Evolutionary conservation across 352 stramenopile species (phyloP), one percentile per base, ranked within the genome.

Genomic region (Phytophthora syringae): DNA sequence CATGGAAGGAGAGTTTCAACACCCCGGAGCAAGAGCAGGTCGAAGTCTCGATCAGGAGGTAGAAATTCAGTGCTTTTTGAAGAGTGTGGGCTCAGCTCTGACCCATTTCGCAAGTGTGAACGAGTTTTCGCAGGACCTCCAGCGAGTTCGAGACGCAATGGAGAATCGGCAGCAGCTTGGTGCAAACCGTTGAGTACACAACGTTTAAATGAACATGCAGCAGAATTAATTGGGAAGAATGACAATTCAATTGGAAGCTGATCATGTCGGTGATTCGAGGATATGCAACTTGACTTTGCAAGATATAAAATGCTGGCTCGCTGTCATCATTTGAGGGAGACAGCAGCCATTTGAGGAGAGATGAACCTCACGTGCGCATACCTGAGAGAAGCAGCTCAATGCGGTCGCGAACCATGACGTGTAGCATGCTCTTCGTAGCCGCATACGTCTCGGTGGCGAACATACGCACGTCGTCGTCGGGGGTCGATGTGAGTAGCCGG

Each of bases 321-420:
- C n/a, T 54, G n/a, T 53, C 40, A 43, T 58, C 59, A 32, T 22
- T 43, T 56, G 39, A 60, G 15, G 12, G 7, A 57, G 21, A 52
- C 25, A 39, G 16, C 24, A 30, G 30, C 7, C 9, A 18, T 42
- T 40, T 51, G 22, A 3, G 52, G 3, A 5, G 5, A 55, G 39
- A 15, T 60, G 47, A 13, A 21, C n/a, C 9, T 66, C 43, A 72
- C 21, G 51, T 64, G 27, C 55, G 40, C 49, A 79, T 77, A 6
- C 58, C 63, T n/a, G 36, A 42, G 11, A 93, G 63, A 10, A 90
- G 60, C 27, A 74, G 28, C 47, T 89, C 79, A 25, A 93, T 78
- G 36, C 84, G 79, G 36, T 86, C 82, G 30, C 84, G 82, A 43
- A 93, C 84, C 82, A 93, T 93, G 30, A 93, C 80, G 30, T 93